Base-by-base conservation (phyloP, 1,284 basidiomycete genomes). In the Hemileia vastatrix region DNA sequence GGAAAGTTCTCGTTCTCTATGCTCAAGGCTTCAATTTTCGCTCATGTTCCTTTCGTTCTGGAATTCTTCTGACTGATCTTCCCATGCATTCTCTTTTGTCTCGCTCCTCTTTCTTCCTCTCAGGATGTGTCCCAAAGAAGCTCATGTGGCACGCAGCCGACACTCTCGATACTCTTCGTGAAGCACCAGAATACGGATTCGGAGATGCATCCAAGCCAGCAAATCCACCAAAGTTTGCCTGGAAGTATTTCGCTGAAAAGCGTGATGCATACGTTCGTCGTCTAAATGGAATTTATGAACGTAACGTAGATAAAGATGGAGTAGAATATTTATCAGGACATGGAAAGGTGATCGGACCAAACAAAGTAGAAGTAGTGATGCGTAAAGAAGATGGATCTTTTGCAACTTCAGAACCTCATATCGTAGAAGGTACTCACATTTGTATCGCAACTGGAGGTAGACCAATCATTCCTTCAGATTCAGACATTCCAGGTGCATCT, bases 71-170 rank as follows among this genome's bases (percentile, higher is more conserved):
- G 15, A 40, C 36, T 40, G 11, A 40, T 11, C 36, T 40, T 15
- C 36, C 9, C 15, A 9, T 40, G 36, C 36, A 9, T 6, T 24
- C 54, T 32, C 48, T 24, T 24, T 32, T 11, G 6, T 31, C 33
- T 56, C 43, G 24, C 54, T 11, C 27, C 32, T 27, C 40, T 23
- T 6, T 57, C 55, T 57, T 50, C 47, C 13, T 8, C 18, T 27
- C 57, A 58, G 57, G 60, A n/a, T n/a, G n/a, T n/a, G n/a, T n/a
- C n/a, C n/a, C n/a, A n/a, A 70, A 76, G 65, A 77, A 96, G 88
- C 85, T 98, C 66, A 97, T 97, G 94, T 98, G 94, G 94, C 88
- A 97, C 74, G 91, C 93, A 33, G 91, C 95, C 59, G 94, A 97
- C 77, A 79, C 91, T 58, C 84, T 86, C 45, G 92, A 94, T 71